Conservation (phyloP, 371 early-diverging fungal species). For the Mucor plumbeus region DNA sequence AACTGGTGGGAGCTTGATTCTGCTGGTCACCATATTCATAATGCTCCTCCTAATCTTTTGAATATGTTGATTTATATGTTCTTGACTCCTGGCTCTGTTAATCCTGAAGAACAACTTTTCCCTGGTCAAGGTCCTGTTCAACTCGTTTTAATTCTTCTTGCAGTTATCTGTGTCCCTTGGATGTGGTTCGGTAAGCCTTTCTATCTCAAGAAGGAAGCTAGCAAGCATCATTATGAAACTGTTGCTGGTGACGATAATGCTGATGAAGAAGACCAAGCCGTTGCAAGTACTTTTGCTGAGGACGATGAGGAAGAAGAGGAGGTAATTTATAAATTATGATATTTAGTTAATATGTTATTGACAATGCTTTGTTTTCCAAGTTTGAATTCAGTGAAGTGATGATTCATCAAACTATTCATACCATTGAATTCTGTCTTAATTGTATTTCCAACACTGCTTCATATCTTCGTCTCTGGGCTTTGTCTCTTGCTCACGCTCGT, state of each 20-base stretch:
- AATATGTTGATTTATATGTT: conserved; percentile 99
- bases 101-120: conserved; percentile 72
- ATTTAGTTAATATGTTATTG: background rate
- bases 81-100: conserved; percentile 91
- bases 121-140: conserved; percentile 90
- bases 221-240: conserved; percentile 75
- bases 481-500: conserved; percentile 99
- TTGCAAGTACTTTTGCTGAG: conserved; percentile 17
- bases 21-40: conserved; percentile 65
- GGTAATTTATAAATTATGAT: background rate
- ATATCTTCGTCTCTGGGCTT: conserved; percentile 99
- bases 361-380: conserved; percentile 18
- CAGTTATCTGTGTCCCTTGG: conserved; percentile 94
- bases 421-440: conserved; percentile 98
- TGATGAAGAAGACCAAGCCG: conserved; percentile 28
- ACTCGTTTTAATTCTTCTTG: conserved; percentile 79
- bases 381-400: conserved; percentile 94
- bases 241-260: conserved; percentile 39
- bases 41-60: conserved; percentile 93
- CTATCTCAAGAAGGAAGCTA: conserved; percentile 79
- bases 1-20: conserved; percentile 82
- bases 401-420: conserved; percentile 98
- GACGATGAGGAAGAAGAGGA: conserved; percentile 15
- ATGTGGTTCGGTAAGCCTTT: conserved; percentile 97
- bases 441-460: conserved; percentile 99